Conservation (phyloP, 2,329 filamentous ascomycete species). For the Cercospora sp. region DNA sequence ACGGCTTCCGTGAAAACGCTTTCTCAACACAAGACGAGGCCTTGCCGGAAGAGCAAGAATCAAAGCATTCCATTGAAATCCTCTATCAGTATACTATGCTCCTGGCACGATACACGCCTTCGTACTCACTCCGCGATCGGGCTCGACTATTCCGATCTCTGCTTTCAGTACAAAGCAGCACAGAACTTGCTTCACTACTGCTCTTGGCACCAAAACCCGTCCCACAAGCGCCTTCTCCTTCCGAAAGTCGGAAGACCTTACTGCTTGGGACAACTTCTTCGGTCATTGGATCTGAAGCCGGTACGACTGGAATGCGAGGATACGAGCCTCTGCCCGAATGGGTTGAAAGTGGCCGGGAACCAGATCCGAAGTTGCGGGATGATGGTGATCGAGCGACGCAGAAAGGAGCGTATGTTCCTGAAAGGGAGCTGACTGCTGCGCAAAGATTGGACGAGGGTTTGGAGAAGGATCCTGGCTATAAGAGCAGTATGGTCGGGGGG, state of each 20-base stretch:
- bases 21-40: constrained; percentile 21
- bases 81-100: constrained; percentile 85
- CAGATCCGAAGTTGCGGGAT: constrained; percentile 71
- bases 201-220: constrained; percentile 92
- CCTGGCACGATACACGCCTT: constrained; percentile 87
- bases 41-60: not conserved
- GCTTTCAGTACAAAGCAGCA: constrained; percentile 70
- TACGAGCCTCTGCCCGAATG: constrained; percentile 81
- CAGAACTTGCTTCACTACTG: constrained; percentile 84
- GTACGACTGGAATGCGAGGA: constrained; percentile 51
- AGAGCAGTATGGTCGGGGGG: constrained; percentile 49
- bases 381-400: constrained; percentile 40
- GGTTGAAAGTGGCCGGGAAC: constrained; percentile 78
- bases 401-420: constrained; percentile 42
- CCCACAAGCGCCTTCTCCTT: constrained; percentile 85
- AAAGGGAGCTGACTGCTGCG: constrained; percentile 45
- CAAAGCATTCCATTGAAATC: constrained; percentile 66
- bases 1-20: constrained; percentile 30
- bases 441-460: constrained; percentile 64
- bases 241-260: constrained; percentile 70
- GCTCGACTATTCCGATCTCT: constrained; percentile 85
- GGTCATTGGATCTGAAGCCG: constrained; percentile 72
- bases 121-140: constrained; percentile 91
- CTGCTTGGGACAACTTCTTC: constrained; percentile 82
- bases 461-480: constrained; percentile 45